Evolutionary conservation across 768 basidiomycete species (phyloP).

Genomic region (Phanerochaete carnosa): DNA sequence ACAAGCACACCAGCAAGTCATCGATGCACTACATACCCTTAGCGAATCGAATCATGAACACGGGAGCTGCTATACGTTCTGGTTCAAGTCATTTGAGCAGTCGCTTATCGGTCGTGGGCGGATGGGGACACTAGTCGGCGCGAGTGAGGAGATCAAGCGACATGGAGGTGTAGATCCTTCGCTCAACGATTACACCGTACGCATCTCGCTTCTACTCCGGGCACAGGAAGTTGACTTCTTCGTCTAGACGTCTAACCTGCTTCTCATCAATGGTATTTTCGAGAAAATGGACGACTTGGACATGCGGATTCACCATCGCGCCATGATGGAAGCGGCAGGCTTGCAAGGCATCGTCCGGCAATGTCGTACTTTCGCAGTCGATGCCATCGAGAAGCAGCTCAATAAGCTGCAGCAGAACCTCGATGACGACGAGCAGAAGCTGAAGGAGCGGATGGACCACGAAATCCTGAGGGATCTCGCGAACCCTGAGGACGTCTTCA

Average conservation of each 20-base stretch:
- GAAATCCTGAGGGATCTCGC: conserved; percentile 72
- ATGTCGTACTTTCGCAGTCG: conserved; percentile 62
- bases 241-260: conserved; percentile 61
- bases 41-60: conserved; percentile 61
- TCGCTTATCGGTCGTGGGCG: conserved; percentile 81
- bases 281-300: conserved; percentile 71
- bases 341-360: conserved; percentile 69
- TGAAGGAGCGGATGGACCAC: conserved; percentile 74
- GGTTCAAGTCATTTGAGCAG: conserved; percentile 81
- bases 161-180: conserved; percentile 61
- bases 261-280: conserved; percentile 70
- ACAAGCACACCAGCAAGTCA: conserved; percentile 60
- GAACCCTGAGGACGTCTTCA: conserved; percentile 84
- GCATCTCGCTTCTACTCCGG: conserved; percentile 21
- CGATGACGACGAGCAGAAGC: conserved; percentile 70
- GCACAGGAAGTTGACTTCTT: background rate
- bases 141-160: conserved; percentile 84
- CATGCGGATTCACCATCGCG: conserved; percentile 79
- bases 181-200: conserved; percentile 83
- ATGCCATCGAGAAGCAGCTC: conserved; percentile 65
- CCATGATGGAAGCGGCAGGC: conserved; percentile 88
- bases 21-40: conserved; percentile 71
- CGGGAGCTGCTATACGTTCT: conserved; percentile 71
- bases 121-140: conserved; percentile 95
- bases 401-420: conserved; percentile 54